Base-by-base conservation (phyloP, 352 stramenopile species). In the Globisporangium rhizosaccharum region DNA sequence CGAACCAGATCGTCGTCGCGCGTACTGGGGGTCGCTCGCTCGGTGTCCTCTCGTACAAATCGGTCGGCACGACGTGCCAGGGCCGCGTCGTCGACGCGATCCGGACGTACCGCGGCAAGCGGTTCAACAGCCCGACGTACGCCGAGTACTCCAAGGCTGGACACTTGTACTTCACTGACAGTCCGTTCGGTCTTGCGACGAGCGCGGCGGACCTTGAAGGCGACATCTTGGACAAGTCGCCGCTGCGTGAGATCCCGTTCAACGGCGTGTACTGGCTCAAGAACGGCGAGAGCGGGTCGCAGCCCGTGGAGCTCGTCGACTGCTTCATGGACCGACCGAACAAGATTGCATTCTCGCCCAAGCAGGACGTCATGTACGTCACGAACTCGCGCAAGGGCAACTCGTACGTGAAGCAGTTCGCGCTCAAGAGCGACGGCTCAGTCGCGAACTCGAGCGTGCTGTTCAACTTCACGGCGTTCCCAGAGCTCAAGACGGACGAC, bases 101-200 rank as follows among this genome's bases (percentile, higher is more conserved):
- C 62, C 74, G 70, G 28, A 85, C 70, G 1, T 92, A 81, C 72
- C 78, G 78, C 53, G 82, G 82, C 57, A 82, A 84, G 63, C 81
- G 83, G 56, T 90, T 92, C 59, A 92, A 92, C 68, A 85, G 79
- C 37, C 82, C 82, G 5, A 78, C 76, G 26, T 86, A 84, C 59
- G 76, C 73, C 15, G 80, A 87, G 68, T 92, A 83, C 57, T 69
- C 75, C 20, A 65, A 63, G 42, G 82, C 68, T 23, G 82, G 82
- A 18, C 75, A 88, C 63, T 59, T 92, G 14, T 92, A 88, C 72
- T 92, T 92, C 60, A 87, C 76, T 1, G 82, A 92, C 66, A 89
- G 78, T 53, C 82, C 82, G 6, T 90, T 92, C 47, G 82, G 79
- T 41, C 68, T 92, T 17, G 82, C 82, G 25, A 87, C 67, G 9